Evolutionary conservation across 331 rosid species (phyloP).

Genomic region (Erythrophleum ivorense): DNA sequence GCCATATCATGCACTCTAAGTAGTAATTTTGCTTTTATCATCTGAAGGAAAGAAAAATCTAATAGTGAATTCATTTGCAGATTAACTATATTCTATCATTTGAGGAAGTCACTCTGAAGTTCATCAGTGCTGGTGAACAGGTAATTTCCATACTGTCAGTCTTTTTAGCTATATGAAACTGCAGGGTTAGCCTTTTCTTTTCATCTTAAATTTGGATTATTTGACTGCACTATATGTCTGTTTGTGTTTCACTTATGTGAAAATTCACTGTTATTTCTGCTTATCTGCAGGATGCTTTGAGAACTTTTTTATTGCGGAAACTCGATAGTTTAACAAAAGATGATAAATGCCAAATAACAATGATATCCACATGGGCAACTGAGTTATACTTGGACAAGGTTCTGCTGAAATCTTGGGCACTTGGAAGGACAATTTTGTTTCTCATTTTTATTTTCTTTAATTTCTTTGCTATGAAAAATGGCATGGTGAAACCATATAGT

Average conservation of each 20-base stretch:
- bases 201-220: slow-evolving; percentile 31
- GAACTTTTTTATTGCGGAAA: slow-evolving; percentile 89
- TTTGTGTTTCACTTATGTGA: slow-evolving; percentile 5
- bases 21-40: slow-evolving; percentile 28
- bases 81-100: slow-evolving; percentile 84
- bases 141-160: slow-evolving; percentile 48
- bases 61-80: slow-evolving; percentile 62
- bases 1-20: slow-evolving; percentile 29
- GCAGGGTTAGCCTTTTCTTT: slow-evolving; percentile 7
- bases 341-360: slow-evolving; percentile 98
- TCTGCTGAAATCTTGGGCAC: slow-evolving; percentile 38
- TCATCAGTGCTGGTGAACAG: slow-evolving; percentile 85
- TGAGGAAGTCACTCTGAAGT: slow-evolving; percentile 94
- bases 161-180: slow-evolving; percentile 36
- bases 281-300: slow-evolving; percentile 81
- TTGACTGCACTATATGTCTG: background rate
- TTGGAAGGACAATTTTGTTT: slow-evolving; percentile 38
- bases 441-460: slow-evolving; percentile 28
- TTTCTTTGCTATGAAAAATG: slow-evolving; percentile 20
- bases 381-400: slow-evolving; percentile 98
- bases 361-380: slow-evolving; percentile 98
- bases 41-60: slow-evolving; percentile 20
- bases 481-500: slow-evolving; percentile 23
- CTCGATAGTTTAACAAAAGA: slow-evolving; percentile 81
- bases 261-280: slow-evolving; percentile 34